These are phyloP conservation scores for Hygrocybe punicea DNA, from an alignment of 768 basidiomycete genomes.

Conservation along the genomic window DNA sequence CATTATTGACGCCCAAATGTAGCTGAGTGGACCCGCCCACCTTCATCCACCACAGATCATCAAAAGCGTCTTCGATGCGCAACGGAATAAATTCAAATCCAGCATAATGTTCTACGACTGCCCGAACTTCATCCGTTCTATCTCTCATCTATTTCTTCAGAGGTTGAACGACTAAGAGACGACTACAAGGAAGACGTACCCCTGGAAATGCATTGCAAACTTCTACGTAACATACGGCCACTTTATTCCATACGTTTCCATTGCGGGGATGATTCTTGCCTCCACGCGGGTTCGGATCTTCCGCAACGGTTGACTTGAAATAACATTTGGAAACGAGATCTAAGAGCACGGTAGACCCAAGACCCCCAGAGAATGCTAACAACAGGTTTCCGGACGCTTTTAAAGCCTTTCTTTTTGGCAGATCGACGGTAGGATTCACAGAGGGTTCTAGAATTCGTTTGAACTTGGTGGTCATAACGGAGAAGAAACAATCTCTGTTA, in stretches of 20 bases:
- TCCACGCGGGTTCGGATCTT: slow-evolving; percentile 39
- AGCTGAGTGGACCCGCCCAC: slow-evolving; percentile 33
- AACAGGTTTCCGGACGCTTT: slow-evolving; percentile 67
- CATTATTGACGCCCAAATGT: slow-evolving; percentile 45
- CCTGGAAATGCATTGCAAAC: slow-evolving; percentile 55
- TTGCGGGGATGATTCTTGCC: slow-evolving; percentile 68
- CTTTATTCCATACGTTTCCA: slow-evolving; percentile 57
- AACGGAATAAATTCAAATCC: slow-evolving; percentile 58
- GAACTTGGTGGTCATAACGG: slow-evolving; percentile 61
- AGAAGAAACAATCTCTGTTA: slow-evolving; percentile 61
- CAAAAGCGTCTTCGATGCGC: slow-evolving; percentile 73
- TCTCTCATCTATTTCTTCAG: slow-evolving; percentile 47
- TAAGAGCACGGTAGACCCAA: slow-evolving; percentile 69
- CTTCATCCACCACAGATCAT: slow-evolving; percentile 59
- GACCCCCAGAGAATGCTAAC: slow-evolving; percentile 74
- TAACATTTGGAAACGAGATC: slow-evolving; percentile 64
- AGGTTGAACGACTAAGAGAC: slow-evolving; percentile 9
- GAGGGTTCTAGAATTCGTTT: slow-evolving; percentile 60
- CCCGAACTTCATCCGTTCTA: slow-evolving; percentile 49
- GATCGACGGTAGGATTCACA: slow-evolving; percentile 55
- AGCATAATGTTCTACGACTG: slow-evolving; percentile 46
- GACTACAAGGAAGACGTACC: slow-evolving; percentile 38
- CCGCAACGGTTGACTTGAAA: slow-evolving; percentile 35
- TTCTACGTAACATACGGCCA: slow-evolving; percentile 68
- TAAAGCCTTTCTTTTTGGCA: slow-evolving; percentile 54